These are phyloP conservation scores for Flueggea neowawraea DNA, from an alignment of 441 rosid species.

Conservation along the genomic window DNA sequence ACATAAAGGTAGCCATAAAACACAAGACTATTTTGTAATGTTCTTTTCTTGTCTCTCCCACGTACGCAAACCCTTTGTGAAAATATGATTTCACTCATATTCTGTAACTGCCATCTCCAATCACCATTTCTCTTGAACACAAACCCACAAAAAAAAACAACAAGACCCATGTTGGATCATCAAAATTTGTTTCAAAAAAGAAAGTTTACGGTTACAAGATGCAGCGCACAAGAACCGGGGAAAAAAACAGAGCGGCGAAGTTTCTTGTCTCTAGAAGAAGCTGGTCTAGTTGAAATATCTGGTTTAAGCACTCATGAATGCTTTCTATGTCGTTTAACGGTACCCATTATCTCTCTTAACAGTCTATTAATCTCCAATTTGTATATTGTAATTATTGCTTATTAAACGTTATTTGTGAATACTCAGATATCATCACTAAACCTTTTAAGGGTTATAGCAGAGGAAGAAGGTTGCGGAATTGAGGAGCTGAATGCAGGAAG, in stretches of 20 bases:
- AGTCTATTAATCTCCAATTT: too few species aligned
- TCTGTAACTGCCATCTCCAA: conserved; percentile 13
- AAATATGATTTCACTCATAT: conserved; percentile 28
- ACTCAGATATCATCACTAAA: conserved; percentile 82
- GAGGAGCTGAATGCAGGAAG: conserved; percentile 84
- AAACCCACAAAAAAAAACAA: conserved; percentile 11
- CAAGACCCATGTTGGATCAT: conserved; percentile 11
- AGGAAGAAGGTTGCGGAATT: conserved; percentile 79
- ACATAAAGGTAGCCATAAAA: conserved; percentile 3
- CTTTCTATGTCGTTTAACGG: conserved; percentile 87
- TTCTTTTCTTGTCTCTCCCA: too few species aligned
- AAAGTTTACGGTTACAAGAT: conserved; percentile 20
- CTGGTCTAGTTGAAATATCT: conserved; percentile 77
- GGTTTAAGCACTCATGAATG: conserved; percentile 82
- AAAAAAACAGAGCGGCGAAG: conserved; percentile 34
- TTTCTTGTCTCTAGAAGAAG: conserved; percentile 79
- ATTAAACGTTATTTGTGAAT: background rate
- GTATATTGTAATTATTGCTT: too few species aligned
- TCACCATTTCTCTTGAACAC: conserved; percentile 18
- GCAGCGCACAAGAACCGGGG: conserved; percentile 29
- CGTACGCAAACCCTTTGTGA: background rate
- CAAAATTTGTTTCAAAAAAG: conserved; percentile 4
- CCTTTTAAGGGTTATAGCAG: conserved; percentile 62
- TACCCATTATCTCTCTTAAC: conserved; percentile 13
- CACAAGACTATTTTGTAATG: too few species aligned